Evolutionary conservation across 495 filamentous ascomycete genomes (phyloP).

Genomic region (Podospora pseudocomata): DNA sequence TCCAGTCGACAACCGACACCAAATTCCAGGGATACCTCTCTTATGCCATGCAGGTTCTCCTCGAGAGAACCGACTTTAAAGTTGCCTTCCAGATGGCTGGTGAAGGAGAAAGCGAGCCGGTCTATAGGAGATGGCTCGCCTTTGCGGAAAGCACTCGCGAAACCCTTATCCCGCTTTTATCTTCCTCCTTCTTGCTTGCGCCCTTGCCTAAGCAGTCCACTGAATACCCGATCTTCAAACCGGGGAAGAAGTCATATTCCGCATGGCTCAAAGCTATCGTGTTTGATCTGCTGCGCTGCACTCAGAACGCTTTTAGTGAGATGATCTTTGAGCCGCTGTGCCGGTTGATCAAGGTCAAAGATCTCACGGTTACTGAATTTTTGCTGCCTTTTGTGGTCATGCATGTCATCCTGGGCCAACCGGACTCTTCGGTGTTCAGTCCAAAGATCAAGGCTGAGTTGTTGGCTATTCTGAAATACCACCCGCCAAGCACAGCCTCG

Average conservation of each 20-base stretch:
- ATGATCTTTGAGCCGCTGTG: constrained; percentile 76
- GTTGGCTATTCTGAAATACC: constrained; percentile 61
- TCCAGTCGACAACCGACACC: constrained; percentile 81
- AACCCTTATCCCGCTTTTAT: constrained; percentile 79
- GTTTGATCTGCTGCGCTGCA: constrained; percentile 73
- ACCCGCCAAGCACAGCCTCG: constrained; percentile 51
- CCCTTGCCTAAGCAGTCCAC: constrained; percentile 51
- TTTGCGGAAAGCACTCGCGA: constrained; percentile 72
- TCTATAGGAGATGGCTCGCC: constrained; percentile 67
- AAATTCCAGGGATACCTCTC: constrained; percentile 85
- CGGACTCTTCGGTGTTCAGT: constrained; percentile 61
- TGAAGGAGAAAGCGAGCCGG: constrained; percentile 8
- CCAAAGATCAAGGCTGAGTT: constrained; percentile 69
- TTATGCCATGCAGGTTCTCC: constrained; percentile 88
- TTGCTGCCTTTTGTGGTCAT: constrained; percentile 79
- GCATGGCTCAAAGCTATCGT: constrained; percentile 78
- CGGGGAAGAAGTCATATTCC: constrained; percentile 60
- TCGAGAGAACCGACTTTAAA: constrained; percentile 69
- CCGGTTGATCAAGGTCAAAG: constrained; percentile 75
- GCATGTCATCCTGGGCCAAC: constrained; percentile 65
- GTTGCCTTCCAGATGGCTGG: constrained; percentile 43
- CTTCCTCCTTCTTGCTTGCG: constrained; percentile 72
- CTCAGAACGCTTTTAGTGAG: constrained; percentile 61
- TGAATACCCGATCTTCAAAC: constrained; percentile 73
- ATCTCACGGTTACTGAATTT: constrained; percentile 79